Evolutionary conservation across 1,284 basidiomycete species (phyloP).

Genomic region (Cutaneotrichosporon mucoides): DNA sequence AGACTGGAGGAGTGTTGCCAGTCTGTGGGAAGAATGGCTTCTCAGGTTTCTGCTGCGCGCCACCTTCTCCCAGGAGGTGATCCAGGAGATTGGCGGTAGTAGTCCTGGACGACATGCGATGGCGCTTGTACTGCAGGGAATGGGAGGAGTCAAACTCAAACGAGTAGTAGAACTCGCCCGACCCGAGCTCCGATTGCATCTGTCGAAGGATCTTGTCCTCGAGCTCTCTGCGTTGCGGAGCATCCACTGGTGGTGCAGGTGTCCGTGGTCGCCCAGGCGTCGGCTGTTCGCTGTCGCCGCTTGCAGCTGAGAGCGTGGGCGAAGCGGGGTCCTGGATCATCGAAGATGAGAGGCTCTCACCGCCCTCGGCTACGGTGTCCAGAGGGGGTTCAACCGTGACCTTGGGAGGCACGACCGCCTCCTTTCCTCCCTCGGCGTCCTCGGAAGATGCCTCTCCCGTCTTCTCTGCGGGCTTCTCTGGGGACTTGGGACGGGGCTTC

Average conservation of each 20-base stretch:
- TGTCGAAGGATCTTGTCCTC: conserved; percentile 48
- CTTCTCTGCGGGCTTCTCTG: not conserved
- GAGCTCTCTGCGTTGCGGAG: conserved; percentile 42
- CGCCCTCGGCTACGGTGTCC: conserved; percentile 1
- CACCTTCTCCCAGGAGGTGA: conserved; percentile 19
- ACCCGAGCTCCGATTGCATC: conserved; percentile 41
- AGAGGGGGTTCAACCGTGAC: conserved; percentile 7
- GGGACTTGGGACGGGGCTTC: conserved; percentile 3
- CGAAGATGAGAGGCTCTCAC: not conserved
- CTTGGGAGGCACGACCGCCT: not conserved
- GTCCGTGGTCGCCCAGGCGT: not conserved
- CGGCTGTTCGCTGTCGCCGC: not conserved
- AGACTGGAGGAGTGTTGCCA: not conserved
- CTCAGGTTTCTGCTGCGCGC: not conserved
- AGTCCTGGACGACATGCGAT: conserved; percentile 28
- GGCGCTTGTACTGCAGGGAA: conserved; percentile 51
- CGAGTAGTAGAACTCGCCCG: conserved; percentile 50
- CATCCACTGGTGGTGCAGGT: conserved; percentile 16
- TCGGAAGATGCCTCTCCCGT: not conserved
- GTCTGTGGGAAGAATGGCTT: conserved; percentile 18
- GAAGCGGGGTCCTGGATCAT: not conserved
- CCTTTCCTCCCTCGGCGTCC: not conserved
- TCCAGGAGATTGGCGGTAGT: conserved; percentile 25
- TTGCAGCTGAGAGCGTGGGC: not conserved
- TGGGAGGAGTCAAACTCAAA: conserved; percentile 54